Percentiles rank a stretch among this genome's conserved stretches.
phyloP scores from a whole-genome alignment of 2,329 filamentous ascomycete genomes.

The Alternaria hordeiaustralica region DNA sequence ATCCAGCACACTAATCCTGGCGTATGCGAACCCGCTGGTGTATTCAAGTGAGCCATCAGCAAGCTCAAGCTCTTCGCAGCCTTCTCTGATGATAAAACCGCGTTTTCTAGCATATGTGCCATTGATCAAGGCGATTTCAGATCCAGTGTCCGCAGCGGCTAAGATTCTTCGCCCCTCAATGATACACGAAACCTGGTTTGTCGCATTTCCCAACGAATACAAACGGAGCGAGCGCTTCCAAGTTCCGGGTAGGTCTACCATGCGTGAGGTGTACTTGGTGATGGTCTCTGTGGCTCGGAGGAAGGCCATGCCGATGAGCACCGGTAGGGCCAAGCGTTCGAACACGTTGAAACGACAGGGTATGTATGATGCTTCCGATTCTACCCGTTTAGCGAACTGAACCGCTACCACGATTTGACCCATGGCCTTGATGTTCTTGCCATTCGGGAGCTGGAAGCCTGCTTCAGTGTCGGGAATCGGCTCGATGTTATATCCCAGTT shows the following conservation, averaged over 20 bases:
- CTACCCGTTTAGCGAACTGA: background rate
- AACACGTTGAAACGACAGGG: background rate
- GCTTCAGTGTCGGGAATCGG: fast-evolving
- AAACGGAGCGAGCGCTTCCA: background rate
- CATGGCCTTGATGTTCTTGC: background rate
- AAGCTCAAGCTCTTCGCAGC: background rate
- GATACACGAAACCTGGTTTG: background rate
- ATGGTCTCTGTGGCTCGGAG: background rate
- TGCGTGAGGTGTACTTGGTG: background rate
- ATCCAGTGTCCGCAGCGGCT: background rate
- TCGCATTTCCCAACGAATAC: fast-evolving
- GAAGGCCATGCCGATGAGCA: background rate
- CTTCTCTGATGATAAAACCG: fast-evolving
- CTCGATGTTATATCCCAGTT: background rate
- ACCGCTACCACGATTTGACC: fast-evolving
- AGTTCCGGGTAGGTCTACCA: fast-evolving
- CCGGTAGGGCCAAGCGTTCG: background rate
- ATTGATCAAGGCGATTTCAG: background rate
- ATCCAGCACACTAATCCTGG: no score
- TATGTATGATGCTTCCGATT: no score
- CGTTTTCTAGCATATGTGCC: background rate
- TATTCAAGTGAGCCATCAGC: background rate
- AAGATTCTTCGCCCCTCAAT: fast-evolving
- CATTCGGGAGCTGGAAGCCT: background rate
- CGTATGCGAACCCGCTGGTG: background rate